phyloP scores from a whole-genome alignment of 106 monocot species.

The Dioscorea dumetorum region DNA sequence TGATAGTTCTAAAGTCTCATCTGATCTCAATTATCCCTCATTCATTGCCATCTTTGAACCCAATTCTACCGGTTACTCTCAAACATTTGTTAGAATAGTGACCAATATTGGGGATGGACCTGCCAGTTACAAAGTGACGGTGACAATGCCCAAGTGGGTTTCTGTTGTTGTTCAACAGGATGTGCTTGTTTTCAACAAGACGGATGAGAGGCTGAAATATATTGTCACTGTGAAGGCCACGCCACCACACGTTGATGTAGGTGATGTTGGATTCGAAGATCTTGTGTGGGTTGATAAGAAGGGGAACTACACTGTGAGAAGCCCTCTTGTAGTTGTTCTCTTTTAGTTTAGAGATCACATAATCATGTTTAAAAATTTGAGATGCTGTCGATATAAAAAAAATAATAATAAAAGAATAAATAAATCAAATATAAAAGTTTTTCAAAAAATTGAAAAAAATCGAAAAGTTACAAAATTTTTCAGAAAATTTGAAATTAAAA shows the following conservation, averaged over 20 bases:
- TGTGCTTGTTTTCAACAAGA: conserved; percentile 38
- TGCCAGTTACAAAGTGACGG: conserved; percentile 19
- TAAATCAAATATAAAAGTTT: no score
- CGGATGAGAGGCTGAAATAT: conserved; percentile 40
- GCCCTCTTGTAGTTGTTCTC: conserved; percentile 24
- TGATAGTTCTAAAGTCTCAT: conserved; percentile 14
- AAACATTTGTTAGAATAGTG: conserved; percentile 39
- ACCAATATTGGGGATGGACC: conserved; percentile 51
- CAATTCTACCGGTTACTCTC: neutral
- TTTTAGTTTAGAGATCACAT: no score
- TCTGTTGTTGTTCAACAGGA: conserved; percentile 32
- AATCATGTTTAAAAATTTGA: no score
- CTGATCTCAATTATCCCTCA: conserved; percentile 37
- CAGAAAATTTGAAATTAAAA: no score
- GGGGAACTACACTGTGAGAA: conserved; percentile 36
- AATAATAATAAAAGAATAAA: no score
- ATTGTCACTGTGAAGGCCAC: conserved; percentile 25
- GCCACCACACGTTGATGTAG: conserved; percentile 1
- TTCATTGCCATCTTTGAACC: conserved; percentile 30
- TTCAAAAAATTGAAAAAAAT: no score
- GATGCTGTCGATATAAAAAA: no score
- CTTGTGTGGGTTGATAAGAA: conserved; percentile 26
- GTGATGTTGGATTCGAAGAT: conserved; percentile 12
- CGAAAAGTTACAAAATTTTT: no score
- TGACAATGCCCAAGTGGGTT: conserved; percentile 29